Evolutionary conservation across 2,329 filamentous ascomycete species (phyloP).

Genomic region (Botryotinia narcissicola): DNA sequence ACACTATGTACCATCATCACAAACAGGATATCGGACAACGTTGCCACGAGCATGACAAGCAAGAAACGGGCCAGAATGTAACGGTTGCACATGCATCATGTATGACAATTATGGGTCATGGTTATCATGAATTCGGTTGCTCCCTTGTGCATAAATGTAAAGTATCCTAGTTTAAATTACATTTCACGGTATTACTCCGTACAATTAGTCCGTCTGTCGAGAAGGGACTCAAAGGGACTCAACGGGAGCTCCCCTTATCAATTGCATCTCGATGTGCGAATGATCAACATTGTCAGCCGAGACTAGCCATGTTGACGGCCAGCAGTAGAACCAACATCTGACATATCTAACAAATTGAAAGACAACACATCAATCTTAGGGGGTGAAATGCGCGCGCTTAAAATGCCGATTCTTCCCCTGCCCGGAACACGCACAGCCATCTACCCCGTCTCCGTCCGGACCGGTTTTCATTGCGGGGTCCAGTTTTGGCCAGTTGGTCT

Average conservation of each 20-base stretch:
- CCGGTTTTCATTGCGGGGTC: constrained; percentile 5
- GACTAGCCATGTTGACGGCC: neutral
- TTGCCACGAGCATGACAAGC: constrained; percentile 19
- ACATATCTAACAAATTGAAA: neutral
- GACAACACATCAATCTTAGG: constrained; percentile 9
- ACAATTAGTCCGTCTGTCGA: constrained; percentile 5
- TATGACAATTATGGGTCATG: constrained; percentile 1
- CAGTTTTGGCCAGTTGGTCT: neutral
- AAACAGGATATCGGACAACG: constrained; percentile 10
- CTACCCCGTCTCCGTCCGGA: neutral
- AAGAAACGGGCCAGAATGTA: constrained; percentile 10
- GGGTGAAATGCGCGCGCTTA: constrained; percentile 13
- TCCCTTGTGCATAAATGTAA: neutral
- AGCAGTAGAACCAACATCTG: constrained; percentile 11
- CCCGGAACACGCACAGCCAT: constrained; percentile 3
- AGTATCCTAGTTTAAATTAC: neutral
- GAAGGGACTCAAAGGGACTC: neutral
- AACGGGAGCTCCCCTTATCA: neutral
- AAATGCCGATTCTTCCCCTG: neutral
- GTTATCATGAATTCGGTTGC: constrained; percentile 5
- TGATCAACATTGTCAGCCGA: neutral
- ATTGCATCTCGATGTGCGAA: constrained; percentile 3
- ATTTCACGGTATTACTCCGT: neutral
- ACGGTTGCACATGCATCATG: constrained; percentile 13
- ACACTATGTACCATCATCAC: neutral